A percentile compares a stretch with the other conserved stretches of the same genome.
Evolutionary conservation across 73 alveolate genomes (phyloP).

Genomic region (Uronychia setigera): DNA sequence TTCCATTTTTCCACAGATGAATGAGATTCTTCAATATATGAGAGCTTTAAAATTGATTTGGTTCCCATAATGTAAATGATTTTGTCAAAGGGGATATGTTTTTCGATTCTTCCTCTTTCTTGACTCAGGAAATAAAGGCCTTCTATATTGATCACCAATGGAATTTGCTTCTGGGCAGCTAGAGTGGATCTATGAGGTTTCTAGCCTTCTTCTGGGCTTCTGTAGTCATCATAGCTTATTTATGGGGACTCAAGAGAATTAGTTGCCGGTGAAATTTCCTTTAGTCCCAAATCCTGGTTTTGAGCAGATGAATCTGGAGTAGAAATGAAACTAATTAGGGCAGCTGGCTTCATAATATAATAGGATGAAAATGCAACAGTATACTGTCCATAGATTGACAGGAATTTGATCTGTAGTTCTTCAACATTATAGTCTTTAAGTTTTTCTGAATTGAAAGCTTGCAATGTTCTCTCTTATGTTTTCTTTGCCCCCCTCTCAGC

Average conservation of each 20-base stretch:
- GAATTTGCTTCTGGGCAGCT: slow-evolving; percentile 12
- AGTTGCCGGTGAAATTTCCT: slow-evolving; percentile 5
- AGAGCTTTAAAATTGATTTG: slow-evolving; percentile 10
- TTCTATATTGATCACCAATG: slow-evolving; percentile 26
- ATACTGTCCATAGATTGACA: slow-evolving; percentile 11
- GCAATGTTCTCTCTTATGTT: slow-evolving; percentile 14
- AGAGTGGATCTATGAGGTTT: slow-evolving; percentile 6
- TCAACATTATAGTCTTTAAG: slow-evolving; percentile 26
- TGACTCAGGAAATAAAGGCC: slow-evolving; percentile 8
- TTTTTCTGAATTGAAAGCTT: slow-evolving; percentile 27
- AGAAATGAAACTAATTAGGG: not conserved
- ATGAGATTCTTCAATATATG: slow-evolving; percentile 5
- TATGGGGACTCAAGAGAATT: not conserved
- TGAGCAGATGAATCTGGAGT: not conserved
- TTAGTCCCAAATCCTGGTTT: slow-evolving; percentile 9
- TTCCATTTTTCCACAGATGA: not conserved
- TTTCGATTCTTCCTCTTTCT: slow-evolving; percentile 25
- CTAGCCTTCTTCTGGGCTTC: not conserved
- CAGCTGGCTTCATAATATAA: slow-evolving; percentile 12
- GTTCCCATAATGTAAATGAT: slow-evolving; percentile 43
- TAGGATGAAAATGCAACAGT: slow-evolving; percentile 7
- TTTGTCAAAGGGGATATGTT: slow-evolving; percentile 21
- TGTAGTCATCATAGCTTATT: not conserved
- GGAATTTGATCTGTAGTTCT: slow-evolving; percentile 39
- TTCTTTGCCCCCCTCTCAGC: slow-evolving; percentile 24